Evolutionary conservation across 345 rosid species (phyloP).

Genomic region (Aquilaria yunnanensis): DNA sequence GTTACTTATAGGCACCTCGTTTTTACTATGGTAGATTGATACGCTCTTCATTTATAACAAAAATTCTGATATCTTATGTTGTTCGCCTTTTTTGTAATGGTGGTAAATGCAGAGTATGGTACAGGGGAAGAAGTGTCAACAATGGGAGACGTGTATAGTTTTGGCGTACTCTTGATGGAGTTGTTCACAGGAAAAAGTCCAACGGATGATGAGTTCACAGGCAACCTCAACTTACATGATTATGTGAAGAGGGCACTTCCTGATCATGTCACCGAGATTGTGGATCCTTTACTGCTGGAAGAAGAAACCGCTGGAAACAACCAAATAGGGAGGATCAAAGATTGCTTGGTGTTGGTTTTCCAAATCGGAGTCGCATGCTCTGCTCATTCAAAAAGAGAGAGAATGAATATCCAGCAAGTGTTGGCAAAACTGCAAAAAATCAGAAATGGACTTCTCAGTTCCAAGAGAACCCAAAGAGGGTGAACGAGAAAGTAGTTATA

Average conservation of each 20-base stretch:
- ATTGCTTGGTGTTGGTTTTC: constrained; percentile 9
- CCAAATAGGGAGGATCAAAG: background rate
- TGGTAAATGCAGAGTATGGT: constrained; percentile 23
- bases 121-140: constrained; percentile 20
- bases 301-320: background rate
- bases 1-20: too few relatives aligned
- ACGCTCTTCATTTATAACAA: background rate
- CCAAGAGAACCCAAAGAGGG: too few relatives aligned
- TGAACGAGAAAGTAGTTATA: too few relatives aligned
- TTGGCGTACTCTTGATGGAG: constrained; percentile 26
- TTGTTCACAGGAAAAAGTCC: constrained; percentile 24
- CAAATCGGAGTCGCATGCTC: constrained; percentile 24
- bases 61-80: background rate
- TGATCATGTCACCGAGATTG: constrained; percentile 7
- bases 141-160: constrained; percentile 25
- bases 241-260: constrained; percentile 15
- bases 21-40: background rate
- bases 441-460: too few relatives aligned
- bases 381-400: background rate
- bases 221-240: constrained; percentile 13
- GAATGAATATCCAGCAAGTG: too few relatives aligned
- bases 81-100: background rate
- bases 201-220: constrained; percentile 19
- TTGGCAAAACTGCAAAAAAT: too few relatives aligned
- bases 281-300: constrained; percentile 14